These are phyloP conservation scores for Colletotrichum kahawae DNA, from an alignment of 2,329 filamentous ascomycete genomes.

Conservation along the genomic window DNA sequence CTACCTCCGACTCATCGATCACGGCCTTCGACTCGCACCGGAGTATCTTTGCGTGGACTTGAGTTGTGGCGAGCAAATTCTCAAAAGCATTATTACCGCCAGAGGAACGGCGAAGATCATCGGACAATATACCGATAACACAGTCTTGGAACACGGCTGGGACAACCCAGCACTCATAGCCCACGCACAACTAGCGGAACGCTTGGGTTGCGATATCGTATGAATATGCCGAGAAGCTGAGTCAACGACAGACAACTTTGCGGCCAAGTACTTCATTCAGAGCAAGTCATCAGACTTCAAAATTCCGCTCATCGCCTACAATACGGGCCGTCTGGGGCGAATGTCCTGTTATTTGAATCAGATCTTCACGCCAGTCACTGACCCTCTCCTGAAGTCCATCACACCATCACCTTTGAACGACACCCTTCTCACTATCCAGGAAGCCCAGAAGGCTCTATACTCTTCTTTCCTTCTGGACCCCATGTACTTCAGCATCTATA, in stretches of 20 bases:
- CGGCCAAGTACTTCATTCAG: constrained; percentile 59
- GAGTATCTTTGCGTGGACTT: constrained; percentile 69
- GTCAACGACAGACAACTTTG: constrained; percentile 65
- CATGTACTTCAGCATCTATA: constrained; percentile 75
- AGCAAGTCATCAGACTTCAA: constrained; percentile 44
- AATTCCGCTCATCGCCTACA: constrained; percentile 66
- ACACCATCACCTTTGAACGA: constrained; percentile 19
- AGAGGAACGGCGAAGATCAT: constrained; percentile 66
- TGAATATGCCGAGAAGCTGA: constrained; percentile 63
- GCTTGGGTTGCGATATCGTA: constrained; percentile 64
- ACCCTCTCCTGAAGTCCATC: constrained; percentile 31
- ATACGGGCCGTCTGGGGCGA: constrained; percentile 65
- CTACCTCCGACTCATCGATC: constrained; percentile 59
- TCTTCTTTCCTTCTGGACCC: constrained; percentile 70
- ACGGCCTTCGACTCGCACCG: constrained; percentile 65
- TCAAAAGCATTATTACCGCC: constrained; percentile 53
- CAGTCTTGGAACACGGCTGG: constrained; percentile 55
- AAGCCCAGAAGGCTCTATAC: constrained; percentile 70
- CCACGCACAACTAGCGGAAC: constrained; percentile 62
- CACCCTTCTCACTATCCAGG: constrained; percentile 57
- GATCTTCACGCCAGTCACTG: constrained; percentile 64
- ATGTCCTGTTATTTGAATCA: constrained; percentile 71
- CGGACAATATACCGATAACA: constrained; percentile 53
- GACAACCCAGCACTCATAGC: constrained; percentile 56
- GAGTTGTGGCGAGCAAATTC: constrained; percentile 53